A percentile compares a stretch with the other conserved stretches of the same genome.
phyloP scores from a whole-genome alignment of 257 asterid species.

The Ocimum tenuiflorum region DNA sequence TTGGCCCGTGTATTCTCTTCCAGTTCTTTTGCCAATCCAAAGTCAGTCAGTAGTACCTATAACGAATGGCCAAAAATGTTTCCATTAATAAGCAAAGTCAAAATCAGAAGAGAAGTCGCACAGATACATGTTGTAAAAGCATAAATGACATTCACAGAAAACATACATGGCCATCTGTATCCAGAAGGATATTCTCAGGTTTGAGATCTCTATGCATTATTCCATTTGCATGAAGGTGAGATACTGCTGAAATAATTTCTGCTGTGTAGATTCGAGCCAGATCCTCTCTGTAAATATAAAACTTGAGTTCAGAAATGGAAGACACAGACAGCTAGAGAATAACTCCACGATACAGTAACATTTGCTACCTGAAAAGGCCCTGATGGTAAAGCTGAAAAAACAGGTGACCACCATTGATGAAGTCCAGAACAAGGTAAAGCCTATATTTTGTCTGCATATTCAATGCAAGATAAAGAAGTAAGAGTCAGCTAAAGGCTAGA shows the following conservation, averaged over 20 bases:
- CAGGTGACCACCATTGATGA: constrained; percentile 67
- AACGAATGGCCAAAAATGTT: neutral
- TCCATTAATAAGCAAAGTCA: neutral
- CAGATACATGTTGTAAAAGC: neutral
- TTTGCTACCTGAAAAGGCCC: constrained; percentile 58
- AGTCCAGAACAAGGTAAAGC: constrained; percentile 70
- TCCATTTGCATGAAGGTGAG: constrained; percentile 59
- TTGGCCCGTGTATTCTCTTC: constrained; percentile 45
- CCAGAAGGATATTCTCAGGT: constrained; percentile 60
- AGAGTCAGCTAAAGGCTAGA: neutral
- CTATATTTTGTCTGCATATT: constrained; percentile 59
- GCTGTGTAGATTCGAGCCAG: constrained; percentile 54
- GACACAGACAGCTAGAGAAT: neutral
- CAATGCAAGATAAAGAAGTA: neutral
- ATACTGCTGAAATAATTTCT: constrained; percentile 54
- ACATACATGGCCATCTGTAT: constrained; percentile 67
- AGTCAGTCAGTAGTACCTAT: constrained; percentile 42
- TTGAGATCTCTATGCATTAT: constrained; percentile 68
- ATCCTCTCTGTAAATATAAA: constrained; percentile 47
- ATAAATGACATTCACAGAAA: neutral
- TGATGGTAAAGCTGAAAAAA: constrained; percentile 67
- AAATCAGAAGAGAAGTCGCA: neutral
- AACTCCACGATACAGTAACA: neutral
- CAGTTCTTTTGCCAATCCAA: constrained; percentile 57
- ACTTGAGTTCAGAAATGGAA: constrained; percentile 6